A percentile compares a stretch with the other conserved stretches of the same genome.
Evolutionary conservation across 805 yeast genomes (phyloP).

Genomic region (Starmerella kuoi): DNA sequence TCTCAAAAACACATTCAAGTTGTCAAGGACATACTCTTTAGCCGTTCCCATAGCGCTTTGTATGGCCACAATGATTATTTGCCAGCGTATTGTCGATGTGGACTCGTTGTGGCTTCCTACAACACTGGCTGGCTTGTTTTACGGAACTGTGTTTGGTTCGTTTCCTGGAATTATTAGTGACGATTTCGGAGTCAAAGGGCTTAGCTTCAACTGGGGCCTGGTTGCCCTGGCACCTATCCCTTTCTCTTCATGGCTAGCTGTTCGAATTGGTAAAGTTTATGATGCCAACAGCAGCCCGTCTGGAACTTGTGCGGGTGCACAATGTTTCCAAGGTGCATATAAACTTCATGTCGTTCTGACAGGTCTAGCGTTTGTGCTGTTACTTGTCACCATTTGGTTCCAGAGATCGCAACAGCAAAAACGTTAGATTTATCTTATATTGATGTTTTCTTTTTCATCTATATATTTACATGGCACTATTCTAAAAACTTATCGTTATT

Average conservation of each 20-base stretch:
- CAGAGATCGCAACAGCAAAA: background rate
- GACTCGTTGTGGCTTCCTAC: slow-evolving; percentile 39
- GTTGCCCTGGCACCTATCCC: slow-evolving; percentile 54
- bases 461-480: no score
- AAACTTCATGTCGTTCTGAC: slow-evolving; percentile 15
- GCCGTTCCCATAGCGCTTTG: slow-evolving; percentile 41
- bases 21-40: slow-evolving; percentile 40
- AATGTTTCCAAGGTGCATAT: slow-evolving; percentile 18
- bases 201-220: slow-evolving; percentile 64
- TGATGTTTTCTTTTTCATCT: no score
- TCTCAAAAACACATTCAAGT: slow-evolving; percentile 36
- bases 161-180: slow-evolving; percentile 70
- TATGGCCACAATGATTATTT: slow-evolving; percentile 38
- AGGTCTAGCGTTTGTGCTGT: slow-evolving; percentile 2
- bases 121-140: slow-evolving; percentile 51
- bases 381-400: slow-evolving; percentile 6
- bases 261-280: slow-evolving; percentile 50
- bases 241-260: slow-evolving; percentile 48
- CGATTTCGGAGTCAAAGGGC: slow-evolving; percentile 52
- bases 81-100: slow-evolving; percentile 4
- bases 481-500: no score
- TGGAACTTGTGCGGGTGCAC: slow-evolving; percentile 19
- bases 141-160: slow-evolving; percentile 61
- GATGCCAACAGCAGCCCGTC: slow-evolving; percentile 34
- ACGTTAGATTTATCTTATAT: no score